Evolutionary conservation across 176 grass and related monocot genomes (phyloP), one percentile per base, ranked within the genome.

Genomic region (Areca catechu): DNA sequence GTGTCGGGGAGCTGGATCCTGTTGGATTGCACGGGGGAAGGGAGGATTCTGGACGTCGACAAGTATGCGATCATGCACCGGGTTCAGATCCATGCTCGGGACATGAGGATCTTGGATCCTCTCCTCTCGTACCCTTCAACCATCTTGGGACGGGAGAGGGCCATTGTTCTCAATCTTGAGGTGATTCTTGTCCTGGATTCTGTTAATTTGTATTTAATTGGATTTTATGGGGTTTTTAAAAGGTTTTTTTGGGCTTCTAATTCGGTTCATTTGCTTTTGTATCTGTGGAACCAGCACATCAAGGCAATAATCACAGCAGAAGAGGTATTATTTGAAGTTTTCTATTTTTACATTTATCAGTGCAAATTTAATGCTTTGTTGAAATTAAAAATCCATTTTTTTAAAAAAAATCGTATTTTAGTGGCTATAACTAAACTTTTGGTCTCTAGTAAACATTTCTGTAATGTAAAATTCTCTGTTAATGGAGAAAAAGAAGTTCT

Each of bases 91-190:
- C 83, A 98, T 66, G 87, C 93, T 34, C 84, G 93, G 20, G 93
- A 98, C 79, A 79, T 98, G 51, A 80, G 87, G 61, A 98, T 98
- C 68, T 71, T 98, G 49, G 93, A 25, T 25, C 24, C 24, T 25
- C 24, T 25, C 24, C 24, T 25, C 24, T 25, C 24, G 24, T 25
- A 25, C 24, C 24, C 24, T 25, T 25, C 24, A 3, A 25, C 24
- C 24, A 25, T 25, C 24, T 25, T 25, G 24, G 93, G 87, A 2
- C 87, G 93, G n/a, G 93, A 98, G 84, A 67, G 81, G n/a, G 93
- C 93, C 24, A 89, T 98, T 74, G 93, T 98, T 1, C 93, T 98
- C 78, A 98, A 98, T 73, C 83, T 98, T 22, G 93, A 98, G 87
- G 93, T 98, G 53, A 37, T 51, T 25, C 24, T 25, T 25, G 0